Conservation (phyloP, 768 basidiomycete species). For the Galerina sulciceps region DNA sequence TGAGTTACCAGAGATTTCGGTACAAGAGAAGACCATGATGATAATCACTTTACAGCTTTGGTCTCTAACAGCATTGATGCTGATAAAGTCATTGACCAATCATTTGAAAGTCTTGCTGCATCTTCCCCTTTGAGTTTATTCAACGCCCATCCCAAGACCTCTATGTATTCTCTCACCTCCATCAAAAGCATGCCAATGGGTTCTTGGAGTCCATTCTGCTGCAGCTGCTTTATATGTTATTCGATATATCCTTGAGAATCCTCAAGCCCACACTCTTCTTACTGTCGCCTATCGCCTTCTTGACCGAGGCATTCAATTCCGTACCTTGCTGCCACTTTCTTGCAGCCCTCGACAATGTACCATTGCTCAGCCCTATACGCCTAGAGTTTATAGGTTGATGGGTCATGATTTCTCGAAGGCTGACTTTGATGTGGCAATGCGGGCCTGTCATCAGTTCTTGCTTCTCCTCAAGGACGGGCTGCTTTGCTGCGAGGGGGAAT, state of each 20-base stretch:
- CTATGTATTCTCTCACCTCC: constrained; percentile 6
- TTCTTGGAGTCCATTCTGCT: constrained; percentile 5
- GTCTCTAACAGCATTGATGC: not conserved
- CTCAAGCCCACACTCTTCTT: not conserved
- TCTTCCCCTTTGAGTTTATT: not conserved
- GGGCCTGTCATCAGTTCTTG: not conserved
- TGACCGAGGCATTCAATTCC: not conserved
- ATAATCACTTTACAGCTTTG: not conserved
- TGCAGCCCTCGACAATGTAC: not conserved
- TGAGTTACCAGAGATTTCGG: no score
- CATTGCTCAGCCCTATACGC: not conserved
- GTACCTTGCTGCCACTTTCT: not conserved
- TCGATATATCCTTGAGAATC: constrained; percentile 4
- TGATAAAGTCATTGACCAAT: not conserved
- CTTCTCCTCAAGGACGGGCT: constrained; percentile 5
- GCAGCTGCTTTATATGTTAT: constrained; percentile 8
- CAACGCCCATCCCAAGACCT: constrained; percentile 1
- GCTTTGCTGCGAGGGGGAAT: constrained; percentile 17
- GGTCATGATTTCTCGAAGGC: not conserved
- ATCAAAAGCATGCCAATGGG: not conserved
- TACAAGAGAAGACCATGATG: no score
- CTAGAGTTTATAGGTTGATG: not conserved
- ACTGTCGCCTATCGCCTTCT: constrained; percentile 7
- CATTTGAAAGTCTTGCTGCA: not conserved
- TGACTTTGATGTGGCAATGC: constrained; percentile 4